phyloP scores from a whole-genome alignment of 768 basidiomycete genomes.

The Collybiopsis confluens region DNA sequence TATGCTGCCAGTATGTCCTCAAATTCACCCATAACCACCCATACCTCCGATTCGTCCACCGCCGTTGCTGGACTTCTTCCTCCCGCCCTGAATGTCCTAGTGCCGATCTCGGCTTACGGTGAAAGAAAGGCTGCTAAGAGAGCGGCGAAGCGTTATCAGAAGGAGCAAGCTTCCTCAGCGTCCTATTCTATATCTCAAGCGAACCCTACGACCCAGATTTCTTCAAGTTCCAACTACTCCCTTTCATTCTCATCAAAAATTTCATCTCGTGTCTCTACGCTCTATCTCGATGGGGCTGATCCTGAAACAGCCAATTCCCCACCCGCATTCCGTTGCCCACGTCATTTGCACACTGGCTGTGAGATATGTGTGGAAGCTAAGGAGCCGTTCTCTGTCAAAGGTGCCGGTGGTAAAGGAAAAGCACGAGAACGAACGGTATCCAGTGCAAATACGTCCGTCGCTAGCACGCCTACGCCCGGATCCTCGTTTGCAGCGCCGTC shows the following conservation, averaged over 20 bases:
- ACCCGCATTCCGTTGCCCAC: conserved; percentile 61
- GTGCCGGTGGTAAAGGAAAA: conserved; percentile 18
- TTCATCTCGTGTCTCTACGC: conserved; percentile 35
- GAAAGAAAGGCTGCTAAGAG: background rate
- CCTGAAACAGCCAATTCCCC: conserved; percentile 60
- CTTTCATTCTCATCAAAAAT: conserved; percentile 9
- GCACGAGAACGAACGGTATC: conserved; percentile 1
- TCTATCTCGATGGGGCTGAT: conserved; percentile 62
- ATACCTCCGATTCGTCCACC: background rate
- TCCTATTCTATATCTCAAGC: background rate
- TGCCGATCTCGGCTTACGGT: conserved; percentile 2
- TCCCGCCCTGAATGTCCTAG: background rate
- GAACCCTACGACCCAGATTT: conserved; percentile 5
- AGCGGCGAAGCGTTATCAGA: background rate
- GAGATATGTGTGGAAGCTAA: conserved; percentile 74
- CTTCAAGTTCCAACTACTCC: background rate
- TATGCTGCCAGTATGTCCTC: conserved; percentile 17
- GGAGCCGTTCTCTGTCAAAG: conserved; percentile 16
- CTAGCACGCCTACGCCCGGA: background rate
- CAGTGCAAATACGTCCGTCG: background rate
- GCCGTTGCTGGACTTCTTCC: background rate
- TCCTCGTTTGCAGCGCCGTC: background rate
- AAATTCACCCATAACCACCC: conserved; percentile 12
- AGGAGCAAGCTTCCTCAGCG: background rate
- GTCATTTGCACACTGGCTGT: conserved; percentile 70